Evolutionary conservation across 179 eudicot species (phyloP).

Genomic region (Carnegiea gigantea): DNA sequence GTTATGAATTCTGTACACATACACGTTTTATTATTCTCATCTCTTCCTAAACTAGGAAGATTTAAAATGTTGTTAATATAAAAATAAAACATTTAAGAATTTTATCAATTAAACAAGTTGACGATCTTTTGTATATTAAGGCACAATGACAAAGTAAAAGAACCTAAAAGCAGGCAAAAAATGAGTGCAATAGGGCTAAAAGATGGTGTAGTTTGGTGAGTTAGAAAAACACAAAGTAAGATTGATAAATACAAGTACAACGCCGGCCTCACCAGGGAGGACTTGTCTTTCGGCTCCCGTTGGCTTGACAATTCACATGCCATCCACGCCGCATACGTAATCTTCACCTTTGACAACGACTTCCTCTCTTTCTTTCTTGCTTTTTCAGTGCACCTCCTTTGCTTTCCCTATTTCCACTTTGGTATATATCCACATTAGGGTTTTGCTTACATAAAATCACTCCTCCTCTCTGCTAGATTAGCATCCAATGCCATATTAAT

Average conservation of each 20-base stretch:
- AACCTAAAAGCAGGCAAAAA: too few relatives aligned
- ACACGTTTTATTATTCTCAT: too few relatives aligned
- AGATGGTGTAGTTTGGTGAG: not conserved
- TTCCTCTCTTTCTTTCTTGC: not conserved
- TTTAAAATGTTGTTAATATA: too few relatives aligned
- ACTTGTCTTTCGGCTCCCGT: slow-evolving; percentile 26
- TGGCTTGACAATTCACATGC: slow-evolving; percentile 26
- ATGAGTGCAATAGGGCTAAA: not conserved
- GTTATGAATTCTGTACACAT: too few relatives aligned
- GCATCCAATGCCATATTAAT: too few relatives aligned
- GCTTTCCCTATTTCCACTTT: not conserved
- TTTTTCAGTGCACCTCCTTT: not conserved
- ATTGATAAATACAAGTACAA: not conserved
- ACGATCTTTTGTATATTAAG: too few relatives aligned
- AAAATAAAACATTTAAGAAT: too few relatives aligned
- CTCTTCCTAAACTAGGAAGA: too few relatives aligned
- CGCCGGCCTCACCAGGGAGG: not conserved
- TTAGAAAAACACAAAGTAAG: not conserved
- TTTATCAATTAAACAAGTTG: too few relatives aligned
- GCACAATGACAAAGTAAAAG: too few relatives aligned
- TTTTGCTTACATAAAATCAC: not conserved
- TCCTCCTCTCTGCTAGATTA: not conserved
- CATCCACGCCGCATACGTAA: slow-evolving; percentile 24
- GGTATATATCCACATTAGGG: not conserved
- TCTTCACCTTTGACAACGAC: slow-evolving; percentile 10